Evolutionary conservation across 306 rosid genomes (phyloP), one percentile per base, ranked within the genome.

Genomic region (Morella rubra): DNA sequence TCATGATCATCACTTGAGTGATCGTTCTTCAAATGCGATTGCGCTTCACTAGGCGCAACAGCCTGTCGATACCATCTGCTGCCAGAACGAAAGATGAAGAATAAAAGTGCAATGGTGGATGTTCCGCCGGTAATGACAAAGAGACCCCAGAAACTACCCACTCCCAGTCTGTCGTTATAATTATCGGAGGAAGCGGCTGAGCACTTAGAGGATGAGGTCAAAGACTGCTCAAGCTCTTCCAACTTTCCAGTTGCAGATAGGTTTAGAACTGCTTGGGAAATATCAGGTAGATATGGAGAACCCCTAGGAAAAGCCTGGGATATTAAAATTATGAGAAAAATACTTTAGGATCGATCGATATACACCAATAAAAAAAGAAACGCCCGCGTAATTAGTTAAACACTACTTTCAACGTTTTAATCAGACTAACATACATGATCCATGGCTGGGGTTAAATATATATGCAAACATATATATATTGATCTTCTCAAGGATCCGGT

Each of bases 261-360:
- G 9, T 51, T 12, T 6, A 72, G 45, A n/a, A 72, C 47, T 15
- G 75, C 75, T 51, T 52, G 4, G 18, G 49, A 72, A 16, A 72
- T 72, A 27, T 72, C 61, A 5, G 44, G 54, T 19, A 72, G 75
- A 72, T 72, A 72, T 4, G 50, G 75, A 53, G 75, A 72, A 15
- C 41, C 27, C 62, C 45, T 72, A 12, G 52, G 44, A 15, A 72
- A 72, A 11, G 61, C 75, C 64, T 72, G 44, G 22, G 64, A 58
- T 3, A 22, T 58, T 14, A 19, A 18, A 56, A 20, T 7, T 5
- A 58, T 58, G 32, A 51, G n/a, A 14, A 16, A 13, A 51, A 4
- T 51, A 18, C 16, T 13, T 51, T 15, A 51, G 56, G 6, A 3
- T 1, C 1, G 6, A 3, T 1, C 1, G 50, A 46, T 10, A 46